Percentiles rank a stretch among this genome's conserved stretches.
phyloP scores from a whole-genome alignment of 495 filamentous ascomycete genomes.

The Amphirosellinia nigrospora region DNA sequence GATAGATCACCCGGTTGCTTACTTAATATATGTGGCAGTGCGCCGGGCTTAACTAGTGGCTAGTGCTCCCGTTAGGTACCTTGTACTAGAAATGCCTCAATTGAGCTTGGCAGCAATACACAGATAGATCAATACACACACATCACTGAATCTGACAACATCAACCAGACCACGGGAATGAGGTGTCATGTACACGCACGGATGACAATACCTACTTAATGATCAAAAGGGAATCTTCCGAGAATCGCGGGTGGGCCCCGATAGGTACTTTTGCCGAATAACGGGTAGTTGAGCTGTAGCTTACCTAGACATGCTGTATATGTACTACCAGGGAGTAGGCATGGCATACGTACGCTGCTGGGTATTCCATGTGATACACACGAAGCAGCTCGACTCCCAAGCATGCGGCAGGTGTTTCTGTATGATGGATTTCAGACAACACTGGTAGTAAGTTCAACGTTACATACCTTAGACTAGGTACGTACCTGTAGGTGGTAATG shows the following conservation, averaged over 20 bases:
- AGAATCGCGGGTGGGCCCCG: constrained; percentile 4
- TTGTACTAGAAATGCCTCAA: no score
- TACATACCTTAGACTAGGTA: neutral
- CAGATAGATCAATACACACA: no score
- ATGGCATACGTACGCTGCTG: neutral
- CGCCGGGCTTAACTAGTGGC: no score
- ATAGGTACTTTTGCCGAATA: constrained; percentile 5
- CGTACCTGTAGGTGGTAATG: neutral
- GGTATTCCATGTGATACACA: neutral
- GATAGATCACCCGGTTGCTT: no score
- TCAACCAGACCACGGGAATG: constrained; percentile 1
- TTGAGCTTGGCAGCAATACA: no score
- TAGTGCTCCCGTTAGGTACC: no score
- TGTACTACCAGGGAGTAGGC: neutral
- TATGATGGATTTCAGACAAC: no score
- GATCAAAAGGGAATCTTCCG: constrained; percentile 1
- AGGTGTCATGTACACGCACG: neutral
- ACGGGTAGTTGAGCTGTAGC: neutral
- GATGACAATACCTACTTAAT: constrained; percentile 15
- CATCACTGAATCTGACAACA: no score
- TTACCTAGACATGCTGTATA: neutral
- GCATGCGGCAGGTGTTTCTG: neutral
- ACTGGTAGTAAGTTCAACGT: neutral
- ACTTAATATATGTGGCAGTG: no score
- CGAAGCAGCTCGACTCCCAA: neutral